Percentiles rank a stretch among this genome's conserved stretches.
phyloP scores from a whole-genome alignment of 306 rosid genomes.

The Rubus idaeus region DNA sequence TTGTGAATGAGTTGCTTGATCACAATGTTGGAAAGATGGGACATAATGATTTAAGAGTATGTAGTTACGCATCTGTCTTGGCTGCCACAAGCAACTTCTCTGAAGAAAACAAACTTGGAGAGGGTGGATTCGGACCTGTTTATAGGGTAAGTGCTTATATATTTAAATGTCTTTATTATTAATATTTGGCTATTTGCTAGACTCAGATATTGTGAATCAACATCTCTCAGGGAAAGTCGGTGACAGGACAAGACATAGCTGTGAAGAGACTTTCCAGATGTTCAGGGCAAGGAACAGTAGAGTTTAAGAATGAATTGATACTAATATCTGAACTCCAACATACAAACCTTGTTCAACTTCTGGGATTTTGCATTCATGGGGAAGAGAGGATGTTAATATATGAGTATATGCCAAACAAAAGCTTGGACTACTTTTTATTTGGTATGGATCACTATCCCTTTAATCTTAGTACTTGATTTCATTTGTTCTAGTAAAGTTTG shows the following conservation, averaged over 20 bases:
- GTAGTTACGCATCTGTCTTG: slow-evolving; percentile 9
- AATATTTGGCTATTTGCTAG: not conserved
- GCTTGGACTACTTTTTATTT: slow-evolving; percentile 11
- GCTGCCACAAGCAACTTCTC: slow-evolving; percentile 4
- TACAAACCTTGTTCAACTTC: slow-evolving; percentile 9
- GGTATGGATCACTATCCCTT: not conserved
- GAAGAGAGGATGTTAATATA: slow-evolving; percentile 13
- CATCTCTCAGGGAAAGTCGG: slow-evolving; percentile 21
- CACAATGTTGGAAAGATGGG: not conserved
- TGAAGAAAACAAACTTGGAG: not conserved
- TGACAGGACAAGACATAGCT: slow-evolving; percentile 26
- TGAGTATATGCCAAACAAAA: slow-evolving; percentile 13
- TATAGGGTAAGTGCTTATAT: not conserved
- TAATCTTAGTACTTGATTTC: not conserved
- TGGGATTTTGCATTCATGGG: slow-evolving; percentile 17
- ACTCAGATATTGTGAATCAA: not conserved
- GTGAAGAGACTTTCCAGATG: slow-evolving; percentile 37
- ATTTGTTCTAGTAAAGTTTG: not conserved
- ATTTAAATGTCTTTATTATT: not conserved
- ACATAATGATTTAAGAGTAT: slow-evolving; percentile 4
- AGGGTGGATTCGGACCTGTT: slow-evolving; percentile 14
- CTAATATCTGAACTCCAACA: slow-evolving; percentile 21
- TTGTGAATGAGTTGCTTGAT: not conserved
- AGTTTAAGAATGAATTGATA: slow-evolving; percentile 17
- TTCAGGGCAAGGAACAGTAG: slow-evolving; percentile 3